These are phyloP conservation scores for Candida taoyuanica DNA, from an alignment of 805 yeast genomes.

Conservation along the genomic window DNA sequence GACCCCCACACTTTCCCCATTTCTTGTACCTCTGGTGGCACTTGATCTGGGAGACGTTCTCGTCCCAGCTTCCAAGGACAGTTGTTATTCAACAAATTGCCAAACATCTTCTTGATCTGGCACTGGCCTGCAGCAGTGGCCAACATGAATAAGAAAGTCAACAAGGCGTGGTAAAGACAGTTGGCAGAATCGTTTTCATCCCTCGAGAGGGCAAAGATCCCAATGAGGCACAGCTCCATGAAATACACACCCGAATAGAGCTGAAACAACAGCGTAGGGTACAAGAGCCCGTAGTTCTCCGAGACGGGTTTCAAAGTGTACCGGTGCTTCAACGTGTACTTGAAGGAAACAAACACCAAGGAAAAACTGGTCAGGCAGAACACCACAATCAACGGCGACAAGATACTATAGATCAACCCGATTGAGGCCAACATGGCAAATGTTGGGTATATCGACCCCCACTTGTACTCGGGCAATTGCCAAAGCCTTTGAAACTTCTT, in stretches of 20 bases:
- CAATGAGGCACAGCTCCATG: constrained; percentile 72
- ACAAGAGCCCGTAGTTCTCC: constrained; percentile 66
- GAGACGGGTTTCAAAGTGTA: constrained; percentile 47
- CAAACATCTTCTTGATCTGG: constrained; percentile 42
- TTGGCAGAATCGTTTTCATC: constrained; percentile 41
- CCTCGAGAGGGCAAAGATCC: constrained; percentile 62
- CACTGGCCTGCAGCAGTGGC: constrained; percentile 56
- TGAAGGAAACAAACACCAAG: constrained; percentile 59
- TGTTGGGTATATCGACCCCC: constrained; percentile 79
- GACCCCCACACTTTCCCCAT: too few relatives aligned
- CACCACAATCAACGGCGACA: constrained; percentile 72
- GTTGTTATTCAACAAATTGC: constrained; percentile 28
- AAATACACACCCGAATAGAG: constrained; percentile 79
- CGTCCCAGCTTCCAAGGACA: constrained; percentile 32
- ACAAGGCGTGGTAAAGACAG: constrained; percentile 44
- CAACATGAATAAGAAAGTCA: constrained; percentile 48
- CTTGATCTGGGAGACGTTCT: not conserved
- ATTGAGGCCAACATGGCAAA: constrained; percentile 75
- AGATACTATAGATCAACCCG: constrained; percentile 70
- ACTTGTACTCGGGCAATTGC: constrained; percentile 43
- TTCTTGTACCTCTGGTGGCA: not conserved
- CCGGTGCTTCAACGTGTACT: constrained; percentile 59
- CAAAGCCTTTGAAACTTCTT: constrained; percentile 42
- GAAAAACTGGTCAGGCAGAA: constrained; percentile 54
- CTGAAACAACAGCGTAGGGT: constrained; percentile 72